Evolutionary conservation across 257 asterid species (phyloP), one percentile per base, ranked within the genome.

Genomic region (Solanum dulcamara): DNA sequence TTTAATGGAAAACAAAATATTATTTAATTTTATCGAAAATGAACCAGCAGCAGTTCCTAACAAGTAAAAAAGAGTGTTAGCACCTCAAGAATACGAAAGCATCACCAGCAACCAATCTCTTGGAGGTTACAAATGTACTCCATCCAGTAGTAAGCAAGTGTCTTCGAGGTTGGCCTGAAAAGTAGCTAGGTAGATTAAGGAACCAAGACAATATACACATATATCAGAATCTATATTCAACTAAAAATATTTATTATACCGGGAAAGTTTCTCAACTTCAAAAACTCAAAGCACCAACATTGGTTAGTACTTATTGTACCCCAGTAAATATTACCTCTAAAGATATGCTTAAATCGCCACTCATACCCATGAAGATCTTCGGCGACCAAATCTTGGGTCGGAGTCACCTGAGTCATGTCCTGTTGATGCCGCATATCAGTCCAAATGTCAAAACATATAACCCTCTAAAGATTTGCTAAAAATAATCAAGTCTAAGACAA

Each of bases 341-440:
- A 95, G 67, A 95, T 94, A 90, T 95, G 98, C 90, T 92, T 94
- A 94, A 95, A 95, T 83, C 96, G 93, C 98, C 98, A 95, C 89
- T 93, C 98, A 64, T 91, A 91, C 14, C 97, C 95, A 84, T 94
- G 96, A 85, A 95, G 91, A 87, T 95, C 98, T 86, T 91, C 92
- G 81, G 98, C 95, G 13, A 91, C 92, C 92, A 95, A 92, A 85
- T 94, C 98, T 86, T 95, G 98, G 51, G 95, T 90, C 15, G 98
- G 98, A 82, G 90, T 94, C 26, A 90, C 90, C 86, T 93, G 96
- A 84, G 91, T 89, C 98, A 94, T 93, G 84, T 95, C 98, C 98
- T 95, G 81, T 33, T 57, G 38, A 86, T 18, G 42, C 77, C 84
- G 83, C 71, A 88, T 51, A 80, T 33, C 17, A 84, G 86, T 30